Evolutionary conservation across 2,329 filamentous ascomycete genomes (phyloP), one percentile per base, ranked within the genome.

Genomic region (Rhinocladiella similis): DNA sequence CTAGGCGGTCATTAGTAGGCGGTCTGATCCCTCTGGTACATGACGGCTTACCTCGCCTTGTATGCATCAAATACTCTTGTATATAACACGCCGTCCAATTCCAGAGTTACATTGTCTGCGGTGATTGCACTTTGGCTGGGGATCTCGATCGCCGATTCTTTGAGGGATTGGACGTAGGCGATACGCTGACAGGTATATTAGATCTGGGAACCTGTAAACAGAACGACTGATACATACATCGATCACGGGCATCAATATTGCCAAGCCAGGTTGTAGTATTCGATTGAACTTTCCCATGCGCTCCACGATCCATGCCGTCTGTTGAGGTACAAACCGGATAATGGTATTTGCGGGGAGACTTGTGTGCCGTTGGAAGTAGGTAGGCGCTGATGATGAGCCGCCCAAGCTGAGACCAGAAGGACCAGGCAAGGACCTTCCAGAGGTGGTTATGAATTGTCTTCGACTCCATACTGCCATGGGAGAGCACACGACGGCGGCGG

Each of bases 221-320:
- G 18, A 16, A 33, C 3, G n/a, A 7, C 10, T 7, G n/a, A 13
- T 25, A 3, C 62, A 45, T 58, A 66, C 63, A 75, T 99, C 94
- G 72, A 99, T 78, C 65, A 97, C 89, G 1, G 94, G 94, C 53
- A 94, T 81, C 65, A 99, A 77, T 61, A 99, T 82, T 19, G 94
- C 92, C 60, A 99, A 80, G 55, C 94, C 94, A 3, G 94, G 94
- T 67, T 97, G 85, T 49, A 99, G 79, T 68, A 99, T 97, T 59
- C 92, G 84, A 76, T 90, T 88, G 79, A 96, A 99, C 75, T 92
- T 94, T 68, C 94, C 94, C 94, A 99, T 99, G 70, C 94, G 92
- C 83, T 99, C 94, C 55, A 99, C 94, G 57, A 99, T 93, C 94
- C 94, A 99, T 73, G 94, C 94, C 67, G 93, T 97, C 79, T 99